These are phyloP conservation scores for Yamagishiella unicocca DNA, from an alignment of 139 green algal genomes.

Conservation along the genomic window DNA sequence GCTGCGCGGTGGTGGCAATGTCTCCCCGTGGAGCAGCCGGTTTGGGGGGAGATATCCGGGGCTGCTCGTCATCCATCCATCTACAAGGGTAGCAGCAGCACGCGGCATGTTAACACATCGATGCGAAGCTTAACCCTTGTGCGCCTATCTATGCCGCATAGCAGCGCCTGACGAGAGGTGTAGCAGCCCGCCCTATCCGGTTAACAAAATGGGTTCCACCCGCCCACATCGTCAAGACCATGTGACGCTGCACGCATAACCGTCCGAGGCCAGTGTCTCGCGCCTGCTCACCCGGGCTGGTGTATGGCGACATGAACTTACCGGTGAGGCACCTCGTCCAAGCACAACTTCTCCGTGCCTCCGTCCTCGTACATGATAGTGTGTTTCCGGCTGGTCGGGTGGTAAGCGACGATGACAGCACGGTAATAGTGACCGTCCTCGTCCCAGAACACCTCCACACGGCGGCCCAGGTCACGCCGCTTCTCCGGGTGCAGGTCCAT, in stretches of 20 bases:
- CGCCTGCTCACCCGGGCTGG: no score
- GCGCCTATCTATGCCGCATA: no score
- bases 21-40: neutral
- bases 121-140: no score
- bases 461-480: conserved; percentile 61
- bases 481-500: conserved; percentile 74
- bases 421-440: conserved; percentile 79
- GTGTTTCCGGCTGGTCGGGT: conserved; percentile 68
- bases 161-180: no score
- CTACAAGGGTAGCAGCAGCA: neutral
- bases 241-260: no score
- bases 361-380: conserved; percentile 85
- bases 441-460: conserved; percentile 83
- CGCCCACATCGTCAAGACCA: no score
- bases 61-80: conserved; percentile 21
- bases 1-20: neutral
- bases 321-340: conserved; percentile 60
- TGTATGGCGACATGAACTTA: neutral
- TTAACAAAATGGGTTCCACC: no score
- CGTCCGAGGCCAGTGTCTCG: no score
- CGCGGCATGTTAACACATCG: no score
- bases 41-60: neutral
- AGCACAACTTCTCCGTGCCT: conserved; percentile 72
- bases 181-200: no score
- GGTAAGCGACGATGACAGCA: conserved; percentile 80